A percentile compares a stretch with the other conserved stretches of the same genome.
These are phyloP conservation scores for Aspergillus terreus DNA, from an alignment of 2,329 filamentous ascomycete genomes.

Conservation along the genomic window DNA sequence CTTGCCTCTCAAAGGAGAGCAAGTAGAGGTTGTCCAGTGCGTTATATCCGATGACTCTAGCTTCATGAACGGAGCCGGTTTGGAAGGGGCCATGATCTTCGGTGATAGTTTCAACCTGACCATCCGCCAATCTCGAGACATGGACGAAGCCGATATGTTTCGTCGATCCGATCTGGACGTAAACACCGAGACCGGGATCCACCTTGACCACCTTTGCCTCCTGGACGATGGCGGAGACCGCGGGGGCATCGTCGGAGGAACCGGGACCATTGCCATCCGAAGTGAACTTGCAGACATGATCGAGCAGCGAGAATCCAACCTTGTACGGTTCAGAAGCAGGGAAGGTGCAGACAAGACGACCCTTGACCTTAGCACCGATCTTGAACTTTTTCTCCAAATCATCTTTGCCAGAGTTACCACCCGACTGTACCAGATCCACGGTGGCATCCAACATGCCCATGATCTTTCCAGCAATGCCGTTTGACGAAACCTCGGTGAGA, in stretches of 20 bases:
- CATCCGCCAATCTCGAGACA: conserved; percentile 87
- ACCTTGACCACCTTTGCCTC: conserved; percentile 76
- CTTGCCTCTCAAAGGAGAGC: conserved; percentile 74
- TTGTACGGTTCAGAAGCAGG: conserved; percentile 75
- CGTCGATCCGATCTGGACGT: conserved; percentile 66
- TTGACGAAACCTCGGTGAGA: conserved; percentile 68
- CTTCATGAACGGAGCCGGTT: conserved; percentile 71
- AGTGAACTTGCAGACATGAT: conserved; percentile 71
- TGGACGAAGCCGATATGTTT: conserved; percentile 82
- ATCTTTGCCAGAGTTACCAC: conserved; percentile 63
- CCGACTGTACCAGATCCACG: conserved; percentile 86
- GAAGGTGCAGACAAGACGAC: conserved; percentile 83
- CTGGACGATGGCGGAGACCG: conserved; percentile 67
- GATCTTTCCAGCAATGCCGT: conserved; percentile 82
- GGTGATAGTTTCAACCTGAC: conserved; percentile 79
- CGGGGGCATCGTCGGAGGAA: conserved; percentile 44
- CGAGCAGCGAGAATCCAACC: conserved; percentile 80
- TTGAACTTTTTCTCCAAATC: conserved; percentile 77
- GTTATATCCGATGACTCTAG: conserved; percentile 82
- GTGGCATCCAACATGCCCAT: conserved; percentile 90
- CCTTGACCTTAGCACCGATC: conserved; percentile 77
- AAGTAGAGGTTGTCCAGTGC: conserved; percentile 80
- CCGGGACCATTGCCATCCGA: conserved; percentile 29
- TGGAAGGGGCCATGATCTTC: conserved; percentile 74
- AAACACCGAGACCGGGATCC: conserved; percentile 75